phyloP scores from a whole-genome alignment of 1,284 basidiomycete species.

The Pisolithus thermaeus region DNA sequence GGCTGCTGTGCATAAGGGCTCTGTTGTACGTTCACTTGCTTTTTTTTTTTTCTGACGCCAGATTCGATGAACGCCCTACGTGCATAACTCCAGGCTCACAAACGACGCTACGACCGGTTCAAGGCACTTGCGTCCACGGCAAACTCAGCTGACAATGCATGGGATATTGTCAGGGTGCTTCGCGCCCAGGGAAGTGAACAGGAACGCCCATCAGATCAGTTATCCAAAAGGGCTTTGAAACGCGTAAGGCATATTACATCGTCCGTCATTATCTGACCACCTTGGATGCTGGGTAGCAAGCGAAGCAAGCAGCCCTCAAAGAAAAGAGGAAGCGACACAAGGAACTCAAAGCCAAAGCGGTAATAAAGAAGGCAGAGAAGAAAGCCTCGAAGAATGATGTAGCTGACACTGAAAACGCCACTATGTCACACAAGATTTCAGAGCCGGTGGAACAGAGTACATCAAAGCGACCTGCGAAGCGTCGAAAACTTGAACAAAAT shows the following conservation, averaged over 20 bases:
- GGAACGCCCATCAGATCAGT: constrained; percentile 5
- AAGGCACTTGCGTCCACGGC: constrained; percentile 32
- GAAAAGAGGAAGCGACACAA: constrained; percentile 36
- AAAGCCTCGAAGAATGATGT: constrained; percentile 1
- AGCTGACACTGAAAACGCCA: not conserved
- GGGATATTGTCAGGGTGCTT: constrained; percentile 37
- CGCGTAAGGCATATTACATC: constrained; percentile 33
- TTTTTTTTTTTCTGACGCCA: not conserved
- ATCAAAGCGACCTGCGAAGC: constrained; percentile 11
- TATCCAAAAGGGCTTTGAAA: constrained; percentile 55
- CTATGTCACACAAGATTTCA: not conserved
- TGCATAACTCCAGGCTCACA: constrained; percentile 46
- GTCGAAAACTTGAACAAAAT: constrained; percentile 9
- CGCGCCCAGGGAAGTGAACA: constrained; percentile 11
- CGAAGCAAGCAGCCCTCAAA: constrained; percentile 32
- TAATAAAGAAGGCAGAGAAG: constrained; percentile 17
- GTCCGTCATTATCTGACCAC: not conserved
- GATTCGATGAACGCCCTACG: not conserved
- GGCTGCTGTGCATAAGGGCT: constrained; percentile 55
- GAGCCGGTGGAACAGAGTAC: not conserved
- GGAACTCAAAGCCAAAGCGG: constrained; percentile 26
- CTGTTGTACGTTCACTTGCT: constrained; percentile 51
- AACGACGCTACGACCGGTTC: constrained; percentile 52
- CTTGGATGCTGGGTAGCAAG: constrained; percentile 33
- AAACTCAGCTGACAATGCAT: constrained; percentile 41